Evolutionary conservation across 768 basidiomycete genomes (phyloP).

Genomic region (Leccinum fibrillosum): DNA sequence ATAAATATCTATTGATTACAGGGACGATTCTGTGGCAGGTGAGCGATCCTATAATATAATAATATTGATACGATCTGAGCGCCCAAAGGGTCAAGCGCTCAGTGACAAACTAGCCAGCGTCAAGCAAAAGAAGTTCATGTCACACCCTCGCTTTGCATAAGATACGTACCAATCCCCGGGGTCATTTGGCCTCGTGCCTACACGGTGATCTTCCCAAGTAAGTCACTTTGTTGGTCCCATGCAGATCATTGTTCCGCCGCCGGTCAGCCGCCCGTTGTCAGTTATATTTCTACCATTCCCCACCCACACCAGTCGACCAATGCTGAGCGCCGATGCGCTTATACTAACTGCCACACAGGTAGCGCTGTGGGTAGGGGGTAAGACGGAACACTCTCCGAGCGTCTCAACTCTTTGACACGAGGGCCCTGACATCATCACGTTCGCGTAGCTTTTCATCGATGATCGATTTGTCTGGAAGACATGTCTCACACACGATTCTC

Average conservation of each 20-base stretch:
- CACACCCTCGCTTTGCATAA: not conserved
- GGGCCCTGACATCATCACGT: not conserved
- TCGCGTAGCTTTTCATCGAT: not conserved
- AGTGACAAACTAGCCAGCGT: not conserved
- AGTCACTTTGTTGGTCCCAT: not conserved
- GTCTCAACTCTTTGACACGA: not conserved
- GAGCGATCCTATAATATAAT: not conserved
- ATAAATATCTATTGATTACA: not conserved
- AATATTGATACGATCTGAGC: not conserved
- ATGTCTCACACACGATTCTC: not conserved
- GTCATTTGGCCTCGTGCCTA: not conserved
- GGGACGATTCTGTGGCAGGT: not conserved
- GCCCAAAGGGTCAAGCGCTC: not conserved
- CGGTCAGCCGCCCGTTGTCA: not conserved
- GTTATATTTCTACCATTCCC: not conserved
- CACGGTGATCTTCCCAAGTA: not conserved
- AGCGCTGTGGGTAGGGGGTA: not conserved
- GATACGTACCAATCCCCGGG: not conserved
- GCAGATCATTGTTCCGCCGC: not conserved
- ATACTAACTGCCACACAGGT: not conserved
- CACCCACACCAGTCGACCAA: not conserved
- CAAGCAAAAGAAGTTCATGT: not conserved
- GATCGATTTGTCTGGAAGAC: not conserved
- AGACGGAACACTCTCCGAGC: not conserved
- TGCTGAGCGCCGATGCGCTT: slow-evolving; percentile 1